Base-by-base conservation (phyloP, 768 basidiomycete species). In the Pseudohyphozyma bogoriensis region DNA sequence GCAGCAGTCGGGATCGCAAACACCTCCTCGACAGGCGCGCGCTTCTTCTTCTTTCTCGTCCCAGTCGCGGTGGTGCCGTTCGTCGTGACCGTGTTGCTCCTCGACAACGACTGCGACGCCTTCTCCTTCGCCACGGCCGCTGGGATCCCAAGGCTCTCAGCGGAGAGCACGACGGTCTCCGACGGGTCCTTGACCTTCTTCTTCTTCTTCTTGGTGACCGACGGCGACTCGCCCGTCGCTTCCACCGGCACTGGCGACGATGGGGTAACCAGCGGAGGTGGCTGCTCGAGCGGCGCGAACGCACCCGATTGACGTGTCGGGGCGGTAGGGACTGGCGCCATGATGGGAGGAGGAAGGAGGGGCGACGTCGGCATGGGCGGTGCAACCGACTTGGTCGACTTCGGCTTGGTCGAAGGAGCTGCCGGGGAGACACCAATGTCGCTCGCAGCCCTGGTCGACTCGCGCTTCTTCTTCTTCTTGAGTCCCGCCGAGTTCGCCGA, bases 361-460 rank as follows among this genome's bases (percentile, higher is more conserved):
- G 52, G 24, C 1, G 50, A 28, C 3, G n/a, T n/a, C n/a, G n/a
- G n/a, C n/a, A n/a, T n/a, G n/a, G 40, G 18, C 2, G 53, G 24
- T 33, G 28, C 26, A 22, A 44, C 45, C 32, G 51, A 55, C 28
- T 29, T 24, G 39, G 36, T 54, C 8, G 49, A 32, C 31, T 33
- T 26, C 40, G 52, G 16, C 40, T 18, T 54, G 7, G 7, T 37
- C 28, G 35, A 39, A 6, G 47, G 9, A 2, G 47, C 55, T 26
- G 39, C 11, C 13, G 65, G 22, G 20, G 29, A 26, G 37, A 47
- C 51, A 20, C 66, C 66, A 10, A 67, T 55, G 28, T 67, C 66
- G 45, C 59, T 60, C 42, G 62, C 59, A 3, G 66, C 66, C 50
- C 58, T 66, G 51, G 56, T 60, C 32, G 54, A 44, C 47, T 58